Base-by-base conservation (phyloP, 805 yeast genomes). In the Sugiyamaella smithiae region DNA sequence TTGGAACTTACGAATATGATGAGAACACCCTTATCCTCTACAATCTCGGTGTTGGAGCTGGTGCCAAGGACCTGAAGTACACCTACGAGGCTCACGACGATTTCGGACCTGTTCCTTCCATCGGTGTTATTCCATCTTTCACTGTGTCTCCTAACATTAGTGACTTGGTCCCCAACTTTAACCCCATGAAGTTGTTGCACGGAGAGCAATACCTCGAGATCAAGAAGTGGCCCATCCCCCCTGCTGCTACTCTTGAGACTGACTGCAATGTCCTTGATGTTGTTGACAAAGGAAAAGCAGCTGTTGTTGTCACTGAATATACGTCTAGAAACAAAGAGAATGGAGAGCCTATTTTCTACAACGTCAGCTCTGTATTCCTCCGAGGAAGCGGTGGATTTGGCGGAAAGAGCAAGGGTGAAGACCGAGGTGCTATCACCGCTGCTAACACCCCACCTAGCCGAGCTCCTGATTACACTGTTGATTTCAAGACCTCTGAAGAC, bases 171-270 rank as follows among this genome's bases (percentile, higher is more conserved):
- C 85, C 82, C 50, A 82, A 87, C 70, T 91, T 88, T 75, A 87
- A 88, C 69, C 96, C 93, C 52, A 84, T 88, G 80, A 76, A 84
- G 68, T 75, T 91, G 62, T 77, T 91, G 58, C 98, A 91, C 66
- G 99, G 98, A 51, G 99, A 91, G 71, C 97, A 91, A 67, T 91
- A 85, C 68, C 73, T 90, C 59, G 88, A 81, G 68, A 67, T 91
- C 54, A 75, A 75, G 55, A 78, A 82, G 66, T 82, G 77, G 73
- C 93, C 95, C 50, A 74, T 91, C 50, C 95, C 96, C 53, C 78
- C 85, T 1, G 74, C 77, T 53, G 95, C 83, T 2, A 64, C 69
- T 1, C 67, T 89, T 38, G 74, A 68, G 48, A 85, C 95, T 5
- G 74, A 75, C 38, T 77, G 80, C 50, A 71, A 64, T 54, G 89